A percentile compares a stretch with the other conserved stretches of the same genome.
Evolutionary conservation across 805 yeast genomes (phyloP).

Genomic region (Zygotorulaspora chibaensis): DNA sequence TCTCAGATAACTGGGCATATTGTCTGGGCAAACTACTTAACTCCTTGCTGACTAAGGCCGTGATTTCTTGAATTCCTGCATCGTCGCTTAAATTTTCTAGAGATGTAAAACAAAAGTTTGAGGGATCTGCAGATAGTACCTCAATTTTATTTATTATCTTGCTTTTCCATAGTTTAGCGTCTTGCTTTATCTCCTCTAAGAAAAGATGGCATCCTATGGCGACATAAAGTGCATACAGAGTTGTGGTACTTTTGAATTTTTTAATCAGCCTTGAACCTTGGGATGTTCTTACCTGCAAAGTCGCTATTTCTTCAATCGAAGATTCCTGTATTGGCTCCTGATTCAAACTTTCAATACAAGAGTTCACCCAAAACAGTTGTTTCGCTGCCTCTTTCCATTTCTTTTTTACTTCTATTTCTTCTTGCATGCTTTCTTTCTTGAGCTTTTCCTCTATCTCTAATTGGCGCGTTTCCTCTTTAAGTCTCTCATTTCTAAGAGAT

Average conservation of each 20-base stretch:
- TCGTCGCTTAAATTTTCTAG: slow-evolving; percentile 9
- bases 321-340: background rate
- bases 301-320: slow-evolving; percentile 14
- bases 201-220: slow-evolving; percentile 28
- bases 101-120: slow-evolving; percentile 23
- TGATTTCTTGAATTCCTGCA: slow-evolving; percentile 9
- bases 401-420: slow-evolving; percentile 10
- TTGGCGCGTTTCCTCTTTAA: slow-evolving; percentile 46
- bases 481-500: slow-evolving; percentile 53
- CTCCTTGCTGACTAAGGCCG: slow-evolving; percentile 15
- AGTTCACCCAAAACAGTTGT: slow-evolving; percentile 24
- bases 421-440: slow-evolving; percentile 3
- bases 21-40: slow-evolving; percentile 11
- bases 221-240: slow-evolving; percentile 23
- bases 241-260: slow-evolving; percentile 20
- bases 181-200: slow-evolving; percentile 48
- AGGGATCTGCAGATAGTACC: slow-evolving; percentile 15
- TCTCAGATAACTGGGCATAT: background rate
- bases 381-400: slow-evolving; percentile 18
- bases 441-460: slow-evolving; percentile 17
- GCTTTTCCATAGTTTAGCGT: slow-evolving; percentile 65
- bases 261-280: slow-evolving; percentile 30
- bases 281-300: slow-evolving; percentile 32
- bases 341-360: slow-evolving; percentile 14
- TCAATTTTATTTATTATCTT: slow-evolving; percentile 42